Evolutionary conservation across 2,329 filamentous ascomycete species (phyloP).

Genomic region (Chrysoporthe cubensis): DNA sequence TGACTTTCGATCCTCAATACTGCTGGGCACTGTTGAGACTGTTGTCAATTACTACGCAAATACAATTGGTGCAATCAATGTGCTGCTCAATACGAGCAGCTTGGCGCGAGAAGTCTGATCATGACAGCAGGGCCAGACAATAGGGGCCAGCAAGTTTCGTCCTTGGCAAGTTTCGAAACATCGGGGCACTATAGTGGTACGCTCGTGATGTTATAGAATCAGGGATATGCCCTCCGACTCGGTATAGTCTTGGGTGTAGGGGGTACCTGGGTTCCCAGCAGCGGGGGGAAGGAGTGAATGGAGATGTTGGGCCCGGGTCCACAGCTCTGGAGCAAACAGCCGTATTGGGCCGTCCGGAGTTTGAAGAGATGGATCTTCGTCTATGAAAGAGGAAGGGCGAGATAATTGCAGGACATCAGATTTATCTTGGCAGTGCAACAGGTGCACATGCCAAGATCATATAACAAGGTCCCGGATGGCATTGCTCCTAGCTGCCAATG

Average conservation of each 20-base stretch:
- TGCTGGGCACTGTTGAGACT: background rate
- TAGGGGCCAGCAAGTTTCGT: background rate
- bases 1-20: background rate
- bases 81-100: background rate
- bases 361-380: background rate
- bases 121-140: background rate
- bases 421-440: conserved; percentile 3
- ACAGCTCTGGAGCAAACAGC: background rate
- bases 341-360: background rate
- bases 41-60: background rate
- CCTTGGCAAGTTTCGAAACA: too few species aligned
- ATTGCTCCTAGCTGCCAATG: background rate
- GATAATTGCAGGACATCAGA: background rate
- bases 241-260: background rate
- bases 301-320: background rate
- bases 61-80: background rate
- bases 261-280: background rate
- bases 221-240: background rate
- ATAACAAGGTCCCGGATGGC: background rate
- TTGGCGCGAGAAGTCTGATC: background rate
- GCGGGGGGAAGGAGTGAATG: background rate
- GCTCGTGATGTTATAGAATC: background rate
- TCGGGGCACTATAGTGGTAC: background rate
- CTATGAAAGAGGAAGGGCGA: background rate
- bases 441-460: background rate